Percentiles rank a stretch among this genome's conserved stretches.
Conservation (phyloP, 345 rosid genomes). For the Arabidopsis thaliana region TAIR10.1 NC_003074.8:1002501-1003000, state of each 20-base stretch:
- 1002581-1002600: neutral
- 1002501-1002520: neutral
- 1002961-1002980: constrained; percentile 41
- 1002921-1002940: neutral
- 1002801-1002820: neutral
- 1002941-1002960: constrained; percentile 22
- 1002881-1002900: neutral
- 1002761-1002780: too few relatives aligned
- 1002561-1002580: neutral
- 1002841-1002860: neutral
- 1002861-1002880: neutral
- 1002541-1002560: neutral
- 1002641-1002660: too few relatives aligned
- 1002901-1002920: constrained; percentile 7
- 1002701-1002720: too few relatives aligned
- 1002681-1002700: too few relatives aligned
- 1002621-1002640: neutral
- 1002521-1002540: constrained; percentile 16
- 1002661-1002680: too few relatives aligned
- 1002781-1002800: neutral
- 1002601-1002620: neutral
- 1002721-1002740: too few relatives aligned
- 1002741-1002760: too few relatives aligned
- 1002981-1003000: constrained; percentile 69
- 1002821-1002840: neutral